phyloP scores from a whole-genome alignment of 2,329 filamentous ascomycete genomes.

The Fonsecaea monophora region DNA sequence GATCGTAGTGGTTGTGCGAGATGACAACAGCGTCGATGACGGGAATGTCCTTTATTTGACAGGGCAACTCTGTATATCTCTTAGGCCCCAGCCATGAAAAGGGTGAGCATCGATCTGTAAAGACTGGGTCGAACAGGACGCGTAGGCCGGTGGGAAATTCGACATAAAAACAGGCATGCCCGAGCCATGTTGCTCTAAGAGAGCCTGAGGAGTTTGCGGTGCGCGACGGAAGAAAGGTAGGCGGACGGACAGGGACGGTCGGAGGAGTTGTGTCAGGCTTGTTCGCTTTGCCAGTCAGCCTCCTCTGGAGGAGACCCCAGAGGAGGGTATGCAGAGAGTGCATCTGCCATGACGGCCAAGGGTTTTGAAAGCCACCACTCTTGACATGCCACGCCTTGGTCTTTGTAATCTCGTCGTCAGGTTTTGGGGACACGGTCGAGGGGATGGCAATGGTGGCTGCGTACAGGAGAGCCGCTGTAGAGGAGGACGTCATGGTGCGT shows the following conservation, averaged over 20 bases:
- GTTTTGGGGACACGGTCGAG: constrained; percentile 42
- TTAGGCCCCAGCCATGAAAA: constrained; percentile 72
- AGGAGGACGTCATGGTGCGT: constrained; percentile 47
- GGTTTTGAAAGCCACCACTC: constrained; percentile 50
- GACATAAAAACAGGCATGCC: constrained; percentile 91
- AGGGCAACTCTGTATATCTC: constrained; percentile 79
- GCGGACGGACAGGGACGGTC: constrained; percentile 70
- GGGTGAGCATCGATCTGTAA: constrained; percentile 84
- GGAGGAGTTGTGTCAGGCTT: constrained; percentile 68
- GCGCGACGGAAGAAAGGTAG: constrained; percentile 70
- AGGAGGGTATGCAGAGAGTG: constrained; percentile 30
- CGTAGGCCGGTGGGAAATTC: constrained; percentile 87
- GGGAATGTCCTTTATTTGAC: constrained; percentile 78
- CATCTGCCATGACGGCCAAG: constrained; percentile 50
- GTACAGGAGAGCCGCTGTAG: constrained; percentile 49
- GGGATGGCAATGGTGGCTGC: constrained; percentile 50
- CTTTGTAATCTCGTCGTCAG: constrained; percentile 48
- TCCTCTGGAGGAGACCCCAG: constrained; percentile 43
- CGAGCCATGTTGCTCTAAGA: constrained; percentile 90
- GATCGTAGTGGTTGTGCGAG: constrained; percentile 92
- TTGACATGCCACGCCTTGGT: constrained; percentile 50
- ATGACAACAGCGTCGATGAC: constrained; percentile 68
- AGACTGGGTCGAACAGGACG: constrained; percentile 92
- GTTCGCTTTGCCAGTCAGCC: constrained; percentile 58
- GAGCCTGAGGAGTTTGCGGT: constrained; percentile 52